These are phyloP conservation scores for Knoxdaviesia capensis DNA, from an alignment of 2,329 filamentous ascomycete species.

Conservation along the genomic window DNA sequence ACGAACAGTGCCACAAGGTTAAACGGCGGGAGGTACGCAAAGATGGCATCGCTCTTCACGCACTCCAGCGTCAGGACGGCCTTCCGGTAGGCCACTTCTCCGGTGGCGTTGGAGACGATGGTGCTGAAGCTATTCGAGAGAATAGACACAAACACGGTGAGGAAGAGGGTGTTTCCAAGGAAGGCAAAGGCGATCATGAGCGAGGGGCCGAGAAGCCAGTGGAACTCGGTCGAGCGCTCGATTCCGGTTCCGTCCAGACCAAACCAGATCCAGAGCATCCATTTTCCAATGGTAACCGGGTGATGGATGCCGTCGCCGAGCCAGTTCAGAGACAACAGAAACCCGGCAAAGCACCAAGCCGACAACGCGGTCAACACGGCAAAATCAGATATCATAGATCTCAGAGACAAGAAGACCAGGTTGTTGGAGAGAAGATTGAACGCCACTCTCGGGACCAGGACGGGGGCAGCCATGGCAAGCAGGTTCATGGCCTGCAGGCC, in stretches of 20 bases:
- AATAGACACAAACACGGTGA: slow-evolving; percentile 80
- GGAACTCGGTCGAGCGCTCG: slow-evolving; percentile 45
- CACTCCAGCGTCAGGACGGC: slow-evolving; percentile 70
- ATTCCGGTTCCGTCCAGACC: slow-evolving; percentile 57
- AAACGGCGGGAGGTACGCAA: slow-evolving; percentile 66
- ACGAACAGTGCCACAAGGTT: slow-evolving; percentile 60
- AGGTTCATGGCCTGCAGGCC: slow-evolving; percentile 56
- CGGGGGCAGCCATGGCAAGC: slow-evolving; percentile 55
- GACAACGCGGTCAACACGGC: slow-evolving; percentile 56
- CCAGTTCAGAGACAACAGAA: slow-evolving; percentile 63
- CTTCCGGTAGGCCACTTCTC: slow-evolving; percentile 68
- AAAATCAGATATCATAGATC: slow-evolving; percentile 76
- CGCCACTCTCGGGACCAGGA: slow-evolving; percentile 58
- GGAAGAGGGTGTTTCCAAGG: slow-evolving; percentile 67
- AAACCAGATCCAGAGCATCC: slow-evolving; percentile 92
- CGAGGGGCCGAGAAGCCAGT: slow-evolving; percentile 57
- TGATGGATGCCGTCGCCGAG: slow-evolving; percentile 41
- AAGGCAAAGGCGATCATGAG: slow-evolving; percentile 75
- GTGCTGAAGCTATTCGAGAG: slow-evolving; percentile 67
- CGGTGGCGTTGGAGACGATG: slow-evolving; percentile 54
- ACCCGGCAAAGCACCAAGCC: slow-evolving; percentile 68
- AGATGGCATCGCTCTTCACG: slow-evolving; percentile 68
- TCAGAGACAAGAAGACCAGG: slow-evolving; percentile 59
- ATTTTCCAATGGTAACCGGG: slow-evolving; percentile 45
- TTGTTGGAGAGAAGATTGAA: slow-evolving; percentile 74